A percentile compares a stretch with the other conserved stretches of the same genome.
Evolutionary conservation across 2,329 filamentous ascomycete genomes (phyloP).

Genomic region (Ascochyta viciae-villosae): DNA sequence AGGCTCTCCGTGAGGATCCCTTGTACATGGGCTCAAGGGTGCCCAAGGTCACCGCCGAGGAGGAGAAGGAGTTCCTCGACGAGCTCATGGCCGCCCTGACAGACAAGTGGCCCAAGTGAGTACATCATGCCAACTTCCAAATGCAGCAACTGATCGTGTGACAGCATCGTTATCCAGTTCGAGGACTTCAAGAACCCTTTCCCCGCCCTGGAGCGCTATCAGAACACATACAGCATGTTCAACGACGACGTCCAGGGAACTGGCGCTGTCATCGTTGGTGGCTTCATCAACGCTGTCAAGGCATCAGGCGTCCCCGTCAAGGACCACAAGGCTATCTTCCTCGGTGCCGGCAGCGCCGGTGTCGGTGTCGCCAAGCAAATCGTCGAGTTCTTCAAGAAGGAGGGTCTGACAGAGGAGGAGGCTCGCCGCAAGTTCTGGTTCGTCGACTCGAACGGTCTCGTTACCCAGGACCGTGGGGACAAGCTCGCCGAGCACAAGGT

Average conservation of each 20-base stretch:
- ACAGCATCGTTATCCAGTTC: constrained; percentile 82
- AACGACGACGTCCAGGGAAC: constrained; percentile 99
- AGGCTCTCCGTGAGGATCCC: constrained; percentile 74
- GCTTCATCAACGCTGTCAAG: constrained; percentile 79
- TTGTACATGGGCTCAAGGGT: constrained; percentile 90
- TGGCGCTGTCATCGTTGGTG: constrained; percentile 90
- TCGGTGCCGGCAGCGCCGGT: constrained; percentile 93
- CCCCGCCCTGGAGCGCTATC: constrained; percentile 89
- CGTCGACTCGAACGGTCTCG: constrained; percentile 94
- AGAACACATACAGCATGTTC: constrained; percentile 90
- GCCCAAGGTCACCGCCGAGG: constrained; percentile 76
- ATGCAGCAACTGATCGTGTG: constrained; percentile 40
- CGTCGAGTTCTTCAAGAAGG: constrained; percentile 93
- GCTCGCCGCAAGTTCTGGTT: constrained; percentile 95
- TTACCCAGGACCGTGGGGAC: constrained; percentile 91
- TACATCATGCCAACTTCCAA: constrained; percentile 21
- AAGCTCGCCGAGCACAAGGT: constrained; percentile 87
- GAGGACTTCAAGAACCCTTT: constrained; percentile 99
- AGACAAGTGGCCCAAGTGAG: constrained; percentile 74
- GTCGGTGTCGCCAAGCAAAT: constrained; percentile 98
- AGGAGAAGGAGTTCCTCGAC: constrained; percentile 92
- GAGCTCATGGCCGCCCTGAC: constrained; percentile 94
- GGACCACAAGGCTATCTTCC: constrained; percentile 94
- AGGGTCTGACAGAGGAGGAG: constrained; percentile 85
- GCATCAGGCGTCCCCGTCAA: constrained; percentile 83